Evolutionary conservation across 331 rosid species (phyloP), one percentile per base, ranked within the genome.

Genomic region (Malus hybrid): DNA sequence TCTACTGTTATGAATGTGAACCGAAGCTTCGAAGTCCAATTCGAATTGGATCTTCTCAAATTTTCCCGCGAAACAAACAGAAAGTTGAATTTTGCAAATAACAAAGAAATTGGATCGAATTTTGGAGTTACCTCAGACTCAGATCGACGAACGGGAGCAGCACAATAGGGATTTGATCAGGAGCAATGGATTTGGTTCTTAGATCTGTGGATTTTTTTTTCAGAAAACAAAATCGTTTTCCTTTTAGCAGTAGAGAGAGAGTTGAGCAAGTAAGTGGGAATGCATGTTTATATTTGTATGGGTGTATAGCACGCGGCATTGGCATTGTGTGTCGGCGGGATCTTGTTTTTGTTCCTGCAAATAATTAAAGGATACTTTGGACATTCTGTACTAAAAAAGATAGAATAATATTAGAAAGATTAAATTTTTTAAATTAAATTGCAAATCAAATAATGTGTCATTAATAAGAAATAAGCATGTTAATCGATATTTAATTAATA

Each of bases 121-220:
- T 36, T 6, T 60, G 67, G 36, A 31, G 33, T n/a, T 10, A 66
- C 67, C 70, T 18, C 31, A 34, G 74, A 55, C 42, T 18, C 31
- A 34, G 74, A 55, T 55, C 52, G 46, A 67, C 42, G n/a, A 39
- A 60, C n/a, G 63, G 65, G 54, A 62, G 61, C 24, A 39, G 36
- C 55, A 28, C 33, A 60, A 56, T 79, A 20, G 48, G 18, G 42
- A n/a, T 3, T n/a, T 34, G 13, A 27, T 20, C 2, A 32, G 36
- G 2, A 27, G 69, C 18, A 65, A 44, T 59, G 69, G 54, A 15
- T 22, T n/a, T 36, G 75, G 81, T 71, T 81, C 84, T 71, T 65
- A 76, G 84, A 81, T 81, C 84, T 81, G 75, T 27, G 54, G 10
- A 57, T 10, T 6, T 7, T 16, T 16, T 34, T 10, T 4, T 48